Evolutionary conservation across 345 rosid species (phyloP).

Genomic region (Isatis tinctoria): DNA sequence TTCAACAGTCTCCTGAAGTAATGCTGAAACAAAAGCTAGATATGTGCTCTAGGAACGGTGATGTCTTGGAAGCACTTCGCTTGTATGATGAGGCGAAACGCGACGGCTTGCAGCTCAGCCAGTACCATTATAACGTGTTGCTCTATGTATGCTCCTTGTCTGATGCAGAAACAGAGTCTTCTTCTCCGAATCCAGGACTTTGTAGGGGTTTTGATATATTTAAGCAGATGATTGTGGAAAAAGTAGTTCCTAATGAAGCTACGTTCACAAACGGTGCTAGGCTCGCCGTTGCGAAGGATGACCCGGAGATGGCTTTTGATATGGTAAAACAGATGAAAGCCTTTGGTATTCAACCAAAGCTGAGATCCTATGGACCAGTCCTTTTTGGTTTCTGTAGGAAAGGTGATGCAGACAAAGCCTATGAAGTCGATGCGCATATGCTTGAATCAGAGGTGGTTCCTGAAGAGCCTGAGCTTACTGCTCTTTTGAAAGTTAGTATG

Average conservation of each 20-base stretch:
- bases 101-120: slow-evolving; percentile 43
- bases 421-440: slow-evolving; percentile 84
- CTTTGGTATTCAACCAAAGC: slow-evolving; percentile 58
- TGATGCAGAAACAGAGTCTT: slow-evolving; percentile 33
- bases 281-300: slow-evolving; percentile 69
- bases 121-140: slow-evolving; percentile 63
- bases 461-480: slow-evolving; percentile 85
- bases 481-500: slow-evolving; percentile 67
- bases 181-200: slow-evolving; percentile 36
- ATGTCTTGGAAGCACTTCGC: slow-evolving; percentile 66
- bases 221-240: slow-evolving; percentile 61
- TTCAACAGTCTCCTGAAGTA: slow-evolving; percentile 55
- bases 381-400: slow-evolving; percentile 72
- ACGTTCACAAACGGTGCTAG: slow-evolving; percentile 84
- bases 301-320: slow-evolving; percentile 87
- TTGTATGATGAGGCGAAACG: slow-evolving; percentile 74
- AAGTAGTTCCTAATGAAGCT: slow-evolving; percentile 77
- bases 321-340: slow-evolving; percentile 76
- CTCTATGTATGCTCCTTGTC: slow-evolving; percentile 74
- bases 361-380: slow-evolving; percentile 88
- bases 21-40: slow-evolving; percentile 52
- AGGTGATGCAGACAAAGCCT: slow-evolving; percentile 62
- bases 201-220: slow-evolving; percentile 80
- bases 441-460: slow-evolving; percentile 61
- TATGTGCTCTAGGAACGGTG: slow-evolving; percentile 60